A percentile compares a stretch with the other conserved stretches of the same genome.
phyloP scores from a whole-genome alignment of 352 stramenopile species.

The Phytophthora rubi region DNA sequence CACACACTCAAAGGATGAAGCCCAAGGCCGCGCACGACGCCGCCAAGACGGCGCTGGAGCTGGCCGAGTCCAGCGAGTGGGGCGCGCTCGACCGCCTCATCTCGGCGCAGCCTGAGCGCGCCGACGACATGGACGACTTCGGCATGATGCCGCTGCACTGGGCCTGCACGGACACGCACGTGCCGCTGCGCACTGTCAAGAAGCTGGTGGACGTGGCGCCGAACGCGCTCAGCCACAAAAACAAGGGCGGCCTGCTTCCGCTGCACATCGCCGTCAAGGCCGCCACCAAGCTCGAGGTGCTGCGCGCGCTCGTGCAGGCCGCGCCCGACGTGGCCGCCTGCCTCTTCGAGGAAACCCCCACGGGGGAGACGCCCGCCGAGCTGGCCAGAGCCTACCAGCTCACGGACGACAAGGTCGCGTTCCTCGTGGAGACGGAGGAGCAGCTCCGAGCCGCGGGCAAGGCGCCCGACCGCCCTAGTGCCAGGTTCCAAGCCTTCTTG shows the following conservation, averaged over 20 bases:
- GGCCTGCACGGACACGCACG: constrained; percentile 78
- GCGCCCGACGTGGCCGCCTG: constrained; percentile 46
- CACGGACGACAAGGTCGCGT: constrained; percentile 55
- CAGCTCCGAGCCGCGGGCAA: constrained; percentile 51
- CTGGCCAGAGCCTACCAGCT: constrained; percentile 64
- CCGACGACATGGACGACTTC: constrained; percentile 85
- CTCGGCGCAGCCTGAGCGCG: constrained; percentile 50
- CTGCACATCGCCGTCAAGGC: constrained; percentile 88
- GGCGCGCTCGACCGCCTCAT: constrained; percentile 68
- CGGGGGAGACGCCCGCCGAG: constrained; percentile 73
- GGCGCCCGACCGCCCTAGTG: constrained; percentile 51
- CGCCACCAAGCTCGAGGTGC: constrained; percentile 67
- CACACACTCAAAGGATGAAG: constrained; percentile 25
- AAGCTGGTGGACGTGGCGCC: constrained; percentile 72
- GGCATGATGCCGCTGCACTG: constrained; percentile 89
- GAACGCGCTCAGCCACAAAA: constrained; percentile 58
- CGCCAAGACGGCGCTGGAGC: constrained; percentile 63
- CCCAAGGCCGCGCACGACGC: constrained; percentile 19
- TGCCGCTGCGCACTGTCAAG: constrained; percentile 69
- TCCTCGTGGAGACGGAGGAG: constrained; percentile 51
- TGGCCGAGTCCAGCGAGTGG: constrained; percentile 80
- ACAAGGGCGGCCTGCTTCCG: constrained; percentile 79
- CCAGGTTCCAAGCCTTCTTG: constrained; percentile 58
- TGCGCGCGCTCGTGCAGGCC: constrained; percentile 57
- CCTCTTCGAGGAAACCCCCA: constrained; percentile 72